Evolutionary conservation across 2,329 filamentous ascomycete genomes (phyloP), one percentile per base, ranked within the genome.

Genomic region (Diaporthe humulicola): DNA sequence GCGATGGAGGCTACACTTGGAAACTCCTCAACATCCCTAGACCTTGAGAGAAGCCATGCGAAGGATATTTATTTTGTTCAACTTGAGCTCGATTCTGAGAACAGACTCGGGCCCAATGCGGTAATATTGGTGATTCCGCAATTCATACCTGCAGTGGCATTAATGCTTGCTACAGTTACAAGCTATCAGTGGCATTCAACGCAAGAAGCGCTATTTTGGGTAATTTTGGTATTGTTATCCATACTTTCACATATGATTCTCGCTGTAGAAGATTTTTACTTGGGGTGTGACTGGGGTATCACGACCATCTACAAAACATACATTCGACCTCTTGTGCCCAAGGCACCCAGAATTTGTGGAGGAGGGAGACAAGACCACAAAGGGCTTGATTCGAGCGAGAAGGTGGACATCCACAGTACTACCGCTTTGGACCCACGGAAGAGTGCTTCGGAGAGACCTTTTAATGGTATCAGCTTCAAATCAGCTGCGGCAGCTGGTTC

Each of bases 221-320:
- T 22, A 9, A 1, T 48, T 10, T 48, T 48, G n/a, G n/a, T n/a
- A n/a, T 7, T 9, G 45, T 48, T 48, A 1, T 8, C 19, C 19
- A n/a, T 10, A 8, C 3, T n/a, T n/a, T 48, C 45, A 22, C 19
- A 48, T 1, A 22, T 48, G 4, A 10, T n/a, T 1, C 7, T 48
- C 19, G 6, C 8, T 12, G 0, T 9, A 2, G 6, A 2, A 7
- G 45, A 48, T n/a, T 9, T 7, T 7, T 2, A 48, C 4, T 9
- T 9, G 2, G 2, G 19, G 3, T 48, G 22, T 3, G 45, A 48
- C 45, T 48, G 45, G 45, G 19, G 19, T n/a, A 48, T 6, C 19
- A 48, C 6, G 19, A 9, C 19, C 19, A n/a, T 48, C n/a, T 48
- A 48, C 45, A 1, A n/a, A 6, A n/a, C 45, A n/a, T n/a, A n/a